These are phyloP conservation scores for Russula earlei DNA, from an alignment of 768 basidiomycete genomes.

Conservation along the genomic window DNA sequence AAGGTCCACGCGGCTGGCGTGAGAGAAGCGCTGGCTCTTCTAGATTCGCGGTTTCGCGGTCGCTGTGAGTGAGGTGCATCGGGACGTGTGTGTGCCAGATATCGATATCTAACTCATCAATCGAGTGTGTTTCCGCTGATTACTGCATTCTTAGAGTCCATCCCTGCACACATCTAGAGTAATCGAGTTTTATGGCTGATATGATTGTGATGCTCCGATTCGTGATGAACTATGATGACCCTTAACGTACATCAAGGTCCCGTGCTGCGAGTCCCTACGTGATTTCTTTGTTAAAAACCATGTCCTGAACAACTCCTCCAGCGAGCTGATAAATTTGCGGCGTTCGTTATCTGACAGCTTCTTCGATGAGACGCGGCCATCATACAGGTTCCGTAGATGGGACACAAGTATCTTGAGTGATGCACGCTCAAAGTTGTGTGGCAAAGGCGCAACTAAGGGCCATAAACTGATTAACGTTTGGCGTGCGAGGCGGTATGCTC, in stretches of 20 bases:
- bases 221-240: neutral
- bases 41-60: conserved; percentile 40
- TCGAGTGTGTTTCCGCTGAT: neutral
- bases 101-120: conserved; percentile 1
- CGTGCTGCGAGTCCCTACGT: neutral
- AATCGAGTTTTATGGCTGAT: conserved; percentile 1
- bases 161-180: conserved; percentile 1
- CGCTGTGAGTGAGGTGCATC: neutral
- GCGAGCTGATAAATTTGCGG: conserved; percentile 31
- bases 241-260: neutral
- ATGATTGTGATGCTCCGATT: neutral
- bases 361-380: conserved; percentile 17
- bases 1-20: conserved; percentile 69
- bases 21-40: conserved; percentile 60
- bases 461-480: conserved; percentile 52
- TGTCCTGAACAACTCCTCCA: conserved; percentile 37
- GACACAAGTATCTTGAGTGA: conserved; percentile 38
- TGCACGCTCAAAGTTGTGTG: conserved; percentile 35
- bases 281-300: conserved; percentile 25
- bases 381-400: conserved; percentile 37
- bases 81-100: neutral
- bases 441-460: conserved; percentile 52
- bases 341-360: conserved; percentile 28
- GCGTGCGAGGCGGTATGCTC: conserved; percentile 42
- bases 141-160: conserved; percentile 3